Evolutionary conservation across 495 filamentous ascomycete species (phyloP).

Genomic region (Cercophora scortea): DNA sequence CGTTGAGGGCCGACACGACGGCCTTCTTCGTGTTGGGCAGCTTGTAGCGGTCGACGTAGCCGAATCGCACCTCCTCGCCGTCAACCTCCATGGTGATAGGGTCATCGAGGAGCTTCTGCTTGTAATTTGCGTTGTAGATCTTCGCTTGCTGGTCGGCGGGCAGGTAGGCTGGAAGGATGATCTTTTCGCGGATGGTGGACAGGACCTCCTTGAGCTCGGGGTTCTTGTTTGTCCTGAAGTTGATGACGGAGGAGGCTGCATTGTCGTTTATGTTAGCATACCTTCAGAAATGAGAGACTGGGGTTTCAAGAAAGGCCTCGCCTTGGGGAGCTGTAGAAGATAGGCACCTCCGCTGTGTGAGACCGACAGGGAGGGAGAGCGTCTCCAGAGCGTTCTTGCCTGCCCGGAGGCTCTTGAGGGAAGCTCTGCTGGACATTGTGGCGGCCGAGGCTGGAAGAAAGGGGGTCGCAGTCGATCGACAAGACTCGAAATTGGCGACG

Average conservation of each 20-base stretch:
- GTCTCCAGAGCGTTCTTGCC: constrained; percentile 9
- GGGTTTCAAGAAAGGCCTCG: no score
- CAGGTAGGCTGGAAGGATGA: constrained; percentile 60
- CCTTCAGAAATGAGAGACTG: no score
- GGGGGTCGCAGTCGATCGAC: no score
- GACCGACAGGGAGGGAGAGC: background rate
- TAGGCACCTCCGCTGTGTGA: constrained; percentile 11
- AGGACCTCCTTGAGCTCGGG: constrained; percentile 35
- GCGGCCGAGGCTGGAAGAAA: no score
- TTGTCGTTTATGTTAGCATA: background rate
- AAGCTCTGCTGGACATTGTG: constrained; percentile 6
- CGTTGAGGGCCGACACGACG: constrained; percentile 30
- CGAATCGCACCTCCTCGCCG: constrained; percentile 48
- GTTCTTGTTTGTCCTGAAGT: constrained; percentile 25
- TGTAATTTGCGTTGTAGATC: constrained; percentile 44
- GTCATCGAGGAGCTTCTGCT: constrained; percentile 45
- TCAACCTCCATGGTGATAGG: constrained; percentile 55
- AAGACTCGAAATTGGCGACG: no score
- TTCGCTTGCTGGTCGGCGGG: constrained; percentile 44
- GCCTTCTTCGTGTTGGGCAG: constrained; percentile 24
- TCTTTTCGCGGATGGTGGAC: constrained; percentile 47
- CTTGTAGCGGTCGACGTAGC: constrained; percentile 33
- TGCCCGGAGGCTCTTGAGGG: constrained; percentile 15
- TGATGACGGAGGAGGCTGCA: constrained; percentile 12
- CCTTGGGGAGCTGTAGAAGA: constrained; percentile 1